Evolutionary conservation across 352 stramenopile genomes (phyloP).

Genomic region (Pythium brachiatum): DNA sequence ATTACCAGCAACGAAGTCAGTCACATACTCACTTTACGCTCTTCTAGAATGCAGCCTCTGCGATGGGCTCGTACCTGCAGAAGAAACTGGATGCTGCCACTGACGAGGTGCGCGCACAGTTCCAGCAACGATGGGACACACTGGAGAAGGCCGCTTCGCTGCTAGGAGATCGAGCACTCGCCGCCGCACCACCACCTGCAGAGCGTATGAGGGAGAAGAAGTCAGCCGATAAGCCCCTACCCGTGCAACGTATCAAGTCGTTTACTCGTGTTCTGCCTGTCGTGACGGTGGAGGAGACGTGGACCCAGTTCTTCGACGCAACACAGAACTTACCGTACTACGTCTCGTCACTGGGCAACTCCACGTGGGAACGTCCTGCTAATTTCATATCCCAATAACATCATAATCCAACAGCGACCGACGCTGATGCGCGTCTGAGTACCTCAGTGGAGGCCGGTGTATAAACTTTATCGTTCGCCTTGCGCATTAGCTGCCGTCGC

Average conservation of each 20-base stretch:
- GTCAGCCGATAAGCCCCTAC: neutral
- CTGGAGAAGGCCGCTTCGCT: slow-evolving; percentile 26
- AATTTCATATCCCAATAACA: neutral
- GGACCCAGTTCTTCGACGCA: slow-evolving; percentile 33
- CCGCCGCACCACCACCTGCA: neutral
- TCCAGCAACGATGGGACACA: slow-evolving; percentile 34
- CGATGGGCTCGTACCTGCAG: slow-evolving; percentile 32
- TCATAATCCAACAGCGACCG: too few relatives aligned
- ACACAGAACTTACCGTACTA: slow-evolving; percentile 28
- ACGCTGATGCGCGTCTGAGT: neutral
- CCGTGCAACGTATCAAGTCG: neutral
- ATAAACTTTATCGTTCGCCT: slow-evolving; percentile 13
- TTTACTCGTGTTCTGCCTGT: slow-evolving; percentile 15
- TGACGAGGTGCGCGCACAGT: slow-evolving; percentile 30
- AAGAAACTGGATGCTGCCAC: slow-evolving; percentile 46
- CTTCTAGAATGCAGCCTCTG: slow-evolving; percentile 1
- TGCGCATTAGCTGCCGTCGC: neutral
- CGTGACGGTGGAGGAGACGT: slow-evolving; percentile 15
- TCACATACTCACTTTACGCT: neutral
- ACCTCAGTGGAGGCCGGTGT: neutral
- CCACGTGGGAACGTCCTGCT: slow-evolving; percentile 25
- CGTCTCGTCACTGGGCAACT: slow-evolving; percentile 29
- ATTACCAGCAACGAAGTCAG: neutral
- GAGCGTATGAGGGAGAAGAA: slow-evolving; percentile 8
- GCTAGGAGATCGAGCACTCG: slow-evolving; percentile 15